Evolutionary conservation across 352 stramenopile species (phyloP), one percentile per base, ranked within the genome.

Genomic region (Lagenidium giganteum): DNA sequence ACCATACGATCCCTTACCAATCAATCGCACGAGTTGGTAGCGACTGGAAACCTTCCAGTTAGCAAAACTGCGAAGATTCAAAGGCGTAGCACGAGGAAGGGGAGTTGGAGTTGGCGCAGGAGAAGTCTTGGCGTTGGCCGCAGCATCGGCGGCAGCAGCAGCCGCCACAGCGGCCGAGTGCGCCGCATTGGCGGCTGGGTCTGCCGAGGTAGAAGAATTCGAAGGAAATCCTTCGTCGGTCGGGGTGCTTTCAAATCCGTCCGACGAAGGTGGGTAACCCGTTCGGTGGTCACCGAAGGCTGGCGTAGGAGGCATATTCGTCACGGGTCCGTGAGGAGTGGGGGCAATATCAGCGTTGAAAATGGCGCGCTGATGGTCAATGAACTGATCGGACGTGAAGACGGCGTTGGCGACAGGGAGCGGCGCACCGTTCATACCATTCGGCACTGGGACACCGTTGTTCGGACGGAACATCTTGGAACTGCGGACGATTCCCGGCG

Each of bases 1-100:
- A 51, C 83, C 83, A 44, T 94, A 94, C 5, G 80, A 93, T 11
- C 83, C 83, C 37, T 94, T 91, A 17, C 83, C 83, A 2, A 94
- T 53, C 24, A 94, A 45, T 11, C 82, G 73, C 34, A 94, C 70
- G 25, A 94, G 68, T 22, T 77, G 77, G 52, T 94, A 94, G 35
- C 75, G 76, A 27, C 51, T 77, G 33, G 74, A 70, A 9, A 94
- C 80, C 37, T 85, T 79, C 82, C 82, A 94, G 47, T 89, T 87
- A 16, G 74, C 71, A 46, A 92, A 92, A 49, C 85, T 87, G 31
- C 76, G 69, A 26, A 92, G 56, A 48, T 89, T 89, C 7, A 89
- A 52, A n/a, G 79, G 76, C 17, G 79, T 72, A 14, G 79, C 76
- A 4, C 79, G 70, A 5, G 76, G 70, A 13, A 82, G 45, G 2